phyloP scores from a whole-genome alignment of 148 eudicot genomes.

The Chenopodium berlandieri region DNA sequence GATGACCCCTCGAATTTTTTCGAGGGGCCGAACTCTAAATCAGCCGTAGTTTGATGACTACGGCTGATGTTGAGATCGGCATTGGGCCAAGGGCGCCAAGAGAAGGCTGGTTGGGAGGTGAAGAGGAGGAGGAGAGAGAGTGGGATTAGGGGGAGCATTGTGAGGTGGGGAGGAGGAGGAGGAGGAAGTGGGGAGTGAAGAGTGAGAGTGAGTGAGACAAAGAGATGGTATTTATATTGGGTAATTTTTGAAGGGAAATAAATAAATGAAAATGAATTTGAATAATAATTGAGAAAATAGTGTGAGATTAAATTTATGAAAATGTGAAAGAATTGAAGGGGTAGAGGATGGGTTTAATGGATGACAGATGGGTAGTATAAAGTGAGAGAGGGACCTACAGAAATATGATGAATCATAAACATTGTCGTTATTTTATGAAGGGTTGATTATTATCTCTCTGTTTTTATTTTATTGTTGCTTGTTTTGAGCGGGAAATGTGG shows the following conservation, averaged over 20 bases:
- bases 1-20: constrained; percentile 83
- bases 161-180: background rate
- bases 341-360: constrained; percentile 13
- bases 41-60: constrained; percentile 7
- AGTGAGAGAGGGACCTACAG: constrained; percentile 13
- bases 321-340: background rate
- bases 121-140: constrained; percentile 19
- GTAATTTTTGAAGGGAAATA: background rate
- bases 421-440: constrained; percentile 12
- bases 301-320: background rate
- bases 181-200: background rate
- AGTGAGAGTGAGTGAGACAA: constrained; percentile 9
- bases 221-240: constrained; percentile 25
- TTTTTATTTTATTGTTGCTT: background rate
- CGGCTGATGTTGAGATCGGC: background rate
- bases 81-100: constrained; percentile 76
- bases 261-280: no score
- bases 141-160: background rate
- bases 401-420: constrained; percentile 17
- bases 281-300: no score
- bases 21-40: constrained; percentile 40
- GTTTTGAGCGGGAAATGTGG: constrained; percentile 26
- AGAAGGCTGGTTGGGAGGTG: constrained; percentile 13
- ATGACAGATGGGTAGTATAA: constrained; percentile 28
- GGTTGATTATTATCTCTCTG: background rate